Conservation (phyloP, 257 asterid species). For the Osmanthus fragrans region DNA sequence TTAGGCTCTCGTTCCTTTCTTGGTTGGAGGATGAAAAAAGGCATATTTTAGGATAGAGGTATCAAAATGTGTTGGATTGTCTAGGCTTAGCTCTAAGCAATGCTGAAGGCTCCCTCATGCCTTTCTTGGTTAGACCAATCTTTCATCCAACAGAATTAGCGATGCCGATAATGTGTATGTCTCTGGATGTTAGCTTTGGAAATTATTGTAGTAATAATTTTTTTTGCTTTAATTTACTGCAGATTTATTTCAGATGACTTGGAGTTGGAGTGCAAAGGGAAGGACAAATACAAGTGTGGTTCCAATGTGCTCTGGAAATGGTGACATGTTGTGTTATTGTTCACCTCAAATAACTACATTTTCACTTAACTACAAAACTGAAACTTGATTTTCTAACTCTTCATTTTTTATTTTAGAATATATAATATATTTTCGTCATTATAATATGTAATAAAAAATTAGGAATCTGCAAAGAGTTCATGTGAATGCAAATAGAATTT, state of each 20-base stretch:
- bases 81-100: too few relatives aligned
- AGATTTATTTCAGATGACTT: slow-evolving; percentile 78
- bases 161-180: too few relatives aligned
- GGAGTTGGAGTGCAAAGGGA: slow-evolving; percentile 76
- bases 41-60: too few relatives aligned
- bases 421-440: too few relatives aligned
- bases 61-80: too few relatives aligned
- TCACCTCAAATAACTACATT: neutral
- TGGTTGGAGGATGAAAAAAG: too few relatives aligned
- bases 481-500: neutral
- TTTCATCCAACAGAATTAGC: too few relatives aligned
- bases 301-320: slow-evolving; percentile 97
- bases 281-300: neutral
- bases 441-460: too few relatives aligned
- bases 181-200: too few relatives aligned
- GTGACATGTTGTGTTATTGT: slow-evolving; percentile 70
- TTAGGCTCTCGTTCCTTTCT: too few relatives aligned
- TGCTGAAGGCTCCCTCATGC: too few relatives aligned
- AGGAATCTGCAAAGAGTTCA: neutral
- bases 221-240: slow-evolving; percentile 29
- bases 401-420: neutral
- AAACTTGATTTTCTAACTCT: neutral
- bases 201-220: neutral
- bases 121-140: too few relatives aligned
- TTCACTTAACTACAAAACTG: neutral